A percentile compares a stretch with the other conserved stretches of the same genome.
Evolutionary conservation across 1,139 yeast genomes (phyloP).

Genomic region (Hyphopichia buzzinii): DNA sequence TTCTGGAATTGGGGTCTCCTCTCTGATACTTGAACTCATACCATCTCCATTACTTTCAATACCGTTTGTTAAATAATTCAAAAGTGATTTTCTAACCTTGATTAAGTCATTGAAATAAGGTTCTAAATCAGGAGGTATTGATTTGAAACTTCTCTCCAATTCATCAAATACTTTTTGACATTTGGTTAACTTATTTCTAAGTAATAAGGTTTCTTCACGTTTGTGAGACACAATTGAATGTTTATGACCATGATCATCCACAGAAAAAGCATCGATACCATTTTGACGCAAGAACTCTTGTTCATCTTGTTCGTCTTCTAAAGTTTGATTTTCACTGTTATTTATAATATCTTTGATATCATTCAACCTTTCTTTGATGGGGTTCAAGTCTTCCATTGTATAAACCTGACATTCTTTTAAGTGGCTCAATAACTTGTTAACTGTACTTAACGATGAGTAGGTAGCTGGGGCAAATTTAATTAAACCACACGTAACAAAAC

Average conservation of each 20-base stretch:
- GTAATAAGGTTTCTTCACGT: slow-evolving; percentile 55
- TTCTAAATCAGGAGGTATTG: slow-evolving; percentile 56
- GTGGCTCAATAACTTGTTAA: slow-evolving; percentile 77
- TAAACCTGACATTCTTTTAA: slow-evolving; percentile 76
- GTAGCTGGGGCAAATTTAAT: slow-evolving; percentile 91
- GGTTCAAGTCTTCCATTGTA: slow-evolving; percentile 78
- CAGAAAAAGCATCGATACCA: slow-evolving; percentile 10
- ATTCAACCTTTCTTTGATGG: slow-evolving; percentile 65
- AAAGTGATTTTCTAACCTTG: slow-evolving; percentile 30
- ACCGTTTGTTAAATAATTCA: slow-evolving; percentile 30
- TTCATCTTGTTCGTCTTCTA: slow-evolving; percentile 20
- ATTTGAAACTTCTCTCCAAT: slow-evolving; percentile 52
- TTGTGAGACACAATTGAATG: slow-evolving; percentile 23
- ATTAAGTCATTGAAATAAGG: slow-evolving; percentile 49
- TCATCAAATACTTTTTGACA: slow-evolving; percentile 54
- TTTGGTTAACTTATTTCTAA: slow-evolving; percentile 57
- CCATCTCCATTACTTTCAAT: slow-evolving; percentile 7
- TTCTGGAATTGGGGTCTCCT: slow-evolving; percentile 4
- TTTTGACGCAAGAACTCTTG: slow-evolving; percentile 9
- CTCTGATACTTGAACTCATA: slow-evolving; percentile 9
- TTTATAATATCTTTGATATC: slow-evolving; percentile 66
- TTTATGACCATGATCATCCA: slow-evolving; percentile 7
- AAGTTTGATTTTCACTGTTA: slow-evolving; percentile 36
- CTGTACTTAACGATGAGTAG: slow-evolving; percentile 83
- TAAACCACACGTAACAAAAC: slow-evolving; percentile 88